Base-by-base conservation (phyloP, 2,329 filamentous ascomycete genomes). In the Cladosporium oxysporum region DNA sequence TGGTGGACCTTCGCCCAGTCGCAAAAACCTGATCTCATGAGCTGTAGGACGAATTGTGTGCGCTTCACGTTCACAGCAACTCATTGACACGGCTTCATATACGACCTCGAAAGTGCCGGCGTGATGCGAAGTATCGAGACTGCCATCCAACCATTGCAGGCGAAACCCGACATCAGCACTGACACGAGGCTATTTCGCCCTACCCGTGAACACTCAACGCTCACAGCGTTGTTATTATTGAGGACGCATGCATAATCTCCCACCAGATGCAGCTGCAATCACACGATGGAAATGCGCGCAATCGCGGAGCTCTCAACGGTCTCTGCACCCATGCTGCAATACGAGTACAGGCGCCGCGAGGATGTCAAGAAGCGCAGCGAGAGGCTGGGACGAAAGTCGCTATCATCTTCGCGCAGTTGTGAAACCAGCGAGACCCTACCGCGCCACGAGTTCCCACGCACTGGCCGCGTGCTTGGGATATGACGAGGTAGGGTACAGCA, bases 331-430 rank as follows among this genome's bases (percentile, higher is more conserved):
- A 35, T 35, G 29, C 26, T 57, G 29, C 26, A 18, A 57, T 52
- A 33, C 52, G 29, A 33, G 29, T 57, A 12, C 2, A 8, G 41
- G 8, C 52, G 12, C 23, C 14, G 33, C 6, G n/a, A 28, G 33
- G 23, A 16, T 58, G 33, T 28, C 18, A 58, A 41, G 55, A 58
- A 26, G 57, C 57, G 14, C 37, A 37, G 47, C 59, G 47, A 62
- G 59, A 62, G 59, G 59, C 59, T 52, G 59, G 59, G 47, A 33
- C 12, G n/a, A 35, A 62, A 35, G n/a, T 52, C 47, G 59, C 44
- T 62, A 62, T 62, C 44, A 16, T 18, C 18, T n/a, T 14, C 12
- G 28, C 58, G 29, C 37, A 41, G 31, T 41, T 16, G n/a, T 59
- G 57, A 59, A 59, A 59, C 57, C 57, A 47, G 23, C 35, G 26